Percentiles rank a stretch among this genome's conserved stretches.
phyloP scores from a whole-genome alignment of 2,329 filamentous ascomycete species.

The Davidsoniella virescens region DNA sequence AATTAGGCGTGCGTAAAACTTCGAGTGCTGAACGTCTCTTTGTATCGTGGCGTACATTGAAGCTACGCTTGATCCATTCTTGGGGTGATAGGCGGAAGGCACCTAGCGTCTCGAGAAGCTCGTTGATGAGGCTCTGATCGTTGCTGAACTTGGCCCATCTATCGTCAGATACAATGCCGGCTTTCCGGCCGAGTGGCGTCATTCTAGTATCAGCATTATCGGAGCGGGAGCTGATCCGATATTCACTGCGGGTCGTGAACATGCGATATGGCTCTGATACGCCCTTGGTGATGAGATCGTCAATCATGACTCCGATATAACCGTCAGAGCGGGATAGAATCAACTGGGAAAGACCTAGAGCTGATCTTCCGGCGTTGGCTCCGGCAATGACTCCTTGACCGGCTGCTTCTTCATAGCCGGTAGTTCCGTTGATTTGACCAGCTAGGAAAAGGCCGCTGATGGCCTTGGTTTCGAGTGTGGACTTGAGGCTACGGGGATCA shows the following conservation, averaged over 20 bases:
- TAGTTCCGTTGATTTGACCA: constrained; percentile 96
- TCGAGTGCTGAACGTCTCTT: constrained; percentile 59
- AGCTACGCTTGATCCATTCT: constrained; percentile 54
- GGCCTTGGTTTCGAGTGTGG: constrained; percentile 86
- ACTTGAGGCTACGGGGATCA: constrained; percentile 71
- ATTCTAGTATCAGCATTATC: constrained; percentile 88
- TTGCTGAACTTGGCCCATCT: constrained; percentile 59
- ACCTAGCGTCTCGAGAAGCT: constrained; percentile 46
- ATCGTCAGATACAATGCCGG: constrained; percentile 61
- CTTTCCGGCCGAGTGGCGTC: constrained; percentile 58
- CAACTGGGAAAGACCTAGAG: constrained; percentile 47
- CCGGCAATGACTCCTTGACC: constrained; percentile 86
- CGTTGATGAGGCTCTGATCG: constrained; percentile 49
- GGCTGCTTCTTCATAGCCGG: constrained; percentile 93
- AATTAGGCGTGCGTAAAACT: constrained; percentile 51
- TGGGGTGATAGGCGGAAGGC: constrained; percentile 40
- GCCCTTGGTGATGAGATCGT: constrained; percentile 91
- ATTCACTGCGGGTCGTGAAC: constrained; percentile 94
- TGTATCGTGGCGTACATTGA: constrained; percentile 50
- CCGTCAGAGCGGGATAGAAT: constrained; percentile 68
- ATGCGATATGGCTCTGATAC: constrained; percentile 95
- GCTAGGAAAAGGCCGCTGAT: constrained; percentile 82
- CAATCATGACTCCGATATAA: constrained; percentile 97
- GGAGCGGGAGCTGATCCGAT: constrained; percentile 76
- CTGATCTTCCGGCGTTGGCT: constrained; percentile 78